Base-by-base conservation (phyloP, 257 asterid species). In the Nicotiana obtusifolia region DNA sequence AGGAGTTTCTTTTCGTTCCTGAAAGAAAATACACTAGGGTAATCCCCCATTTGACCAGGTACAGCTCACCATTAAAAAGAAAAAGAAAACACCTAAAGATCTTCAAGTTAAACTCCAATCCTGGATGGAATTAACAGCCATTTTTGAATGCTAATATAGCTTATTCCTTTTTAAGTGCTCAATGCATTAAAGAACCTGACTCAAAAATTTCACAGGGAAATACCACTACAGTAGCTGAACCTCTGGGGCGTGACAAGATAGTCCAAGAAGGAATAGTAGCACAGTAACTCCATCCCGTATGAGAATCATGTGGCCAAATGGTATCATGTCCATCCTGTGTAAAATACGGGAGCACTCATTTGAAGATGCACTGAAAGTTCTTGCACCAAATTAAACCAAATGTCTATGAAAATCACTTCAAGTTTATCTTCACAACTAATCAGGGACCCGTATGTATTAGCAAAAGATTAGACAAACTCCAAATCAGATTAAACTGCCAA, bases 261-360 rank as follows among this genome's bases (percentile, higher is more conserved):
- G 85, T 87, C 96, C 94, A 93, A 80, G 93, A 89, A 82, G 97
- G 95, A 84, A 93, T 71, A 26, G 92, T 89, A 80, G 87, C 97
- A 80, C 93, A 91, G 81, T 90, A 93, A 86, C 92, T 93, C 97
- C 97, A 93, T 79, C 97, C 91, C 11, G 92, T 85, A 83, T 44
- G 93, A 86, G 76, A 85, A 84, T 87, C 93, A 77, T 84, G 93
- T 4, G 97, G 97, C 95, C 97, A 93, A 71, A 90, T 83, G 44
- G 93, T 83, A 78, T 81, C 84, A 59, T 81, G 85, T 52, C 94
- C 97, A 83, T 88, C 91, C 97, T 93, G 85, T 90, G 89, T 59
- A 30, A 19, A 15, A 80, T 67, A 69, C 65, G 67, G 76, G 62
- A 87, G 14, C 47, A 49, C 81, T 47, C 79, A 49, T 73, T 53